Base-by-base conservation (phyloP, 352 stramenopile genomes). In the Albugo laibachii region DNA sequence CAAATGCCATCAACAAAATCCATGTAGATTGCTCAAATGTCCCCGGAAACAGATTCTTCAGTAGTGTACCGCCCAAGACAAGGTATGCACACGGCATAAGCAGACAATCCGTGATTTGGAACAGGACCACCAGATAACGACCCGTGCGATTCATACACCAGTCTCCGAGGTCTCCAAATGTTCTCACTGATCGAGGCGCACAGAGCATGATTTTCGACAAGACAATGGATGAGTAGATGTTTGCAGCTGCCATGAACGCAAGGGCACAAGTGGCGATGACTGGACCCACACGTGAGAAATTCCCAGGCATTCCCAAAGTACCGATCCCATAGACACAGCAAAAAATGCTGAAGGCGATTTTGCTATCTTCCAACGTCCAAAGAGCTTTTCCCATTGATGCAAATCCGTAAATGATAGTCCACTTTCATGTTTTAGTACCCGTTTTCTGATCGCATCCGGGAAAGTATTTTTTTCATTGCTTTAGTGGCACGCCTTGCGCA, bases 311-410 rank as follows among this genome's bases (percentile, higher is more conserved):
- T 24, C 49, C 49, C 15, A 54, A 47, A 24, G 49, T 54, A 14
- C 49, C 49, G 24, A 54, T 47, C 35, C 49, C 49, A 54, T 53
- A 54, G 14, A 54, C 49, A 13, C 49, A 51, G 47, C 49, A 54
- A 24, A 54, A 54, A 31, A 54, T 36, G 15, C 20, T 54, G 47
- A 53, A 54, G 20, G 20, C 34, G 16, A 54, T 54, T 42, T 54
- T 54, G 43, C 41, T n/a, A 38, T 54, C 49, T 45, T 54, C 49
- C 14, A n/a, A 15, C 13, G 49, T 54, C 15, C 45, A 51, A 48
- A 43, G 38, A 19, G 38, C 16, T 43, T 24, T 19, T 24, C 20
- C 20, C 38, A 43, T 43, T 19, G 38, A 31, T 31, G 24, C 8
- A 31, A 31, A 31, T 10, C 24, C 24, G 24, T 8, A 31, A 31